Conservation (phyloP, 352 stramenopile genomes). For the Phytophthora nicotianae region DNA sequence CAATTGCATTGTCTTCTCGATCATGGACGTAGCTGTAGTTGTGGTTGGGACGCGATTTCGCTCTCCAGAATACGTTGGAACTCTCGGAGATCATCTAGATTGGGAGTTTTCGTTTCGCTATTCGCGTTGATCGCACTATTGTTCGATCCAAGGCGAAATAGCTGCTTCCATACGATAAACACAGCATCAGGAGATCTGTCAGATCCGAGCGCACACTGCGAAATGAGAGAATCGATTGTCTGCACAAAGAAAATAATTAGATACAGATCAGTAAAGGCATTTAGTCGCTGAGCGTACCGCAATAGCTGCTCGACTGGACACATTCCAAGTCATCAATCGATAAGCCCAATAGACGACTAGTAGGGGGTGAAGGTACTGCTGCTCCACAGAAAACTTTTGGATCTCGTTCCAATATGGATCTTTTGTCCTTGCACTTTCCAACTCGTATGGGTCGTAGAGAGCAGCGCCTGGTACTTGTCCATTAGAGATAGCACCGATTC, state of each 20-base stretch:
- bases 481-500: slow-evolving; percentile 28
- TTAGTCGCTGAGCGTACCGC: slow-evolving; percentile 37
- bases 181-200: slow-evolving; percentile 54
- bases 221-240: slow-evolving; percentile 71
- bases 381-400: slow-evolving; percentile 61
- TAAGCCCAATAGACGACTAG: slow-evolving; percentile 74
- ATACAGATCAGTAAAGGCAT: not conserved
- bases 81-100: slow-evolving; percentile 21
- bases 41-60: slow-evolving; percentile 59
- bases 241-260: slow-evolving; percentile 22
- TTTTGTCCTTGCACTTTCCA: slow-evolving; percentile 72
- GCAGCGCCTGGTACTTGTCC: slow-evolving; percentile 13
- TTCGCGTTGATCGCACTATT: not conserved
- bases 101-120: slow-evolving; percentile 21
- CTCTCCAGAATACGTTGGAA: slow-evolving; percentile 51
- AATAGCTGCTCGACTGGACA: slow-evolving; percentile 61
- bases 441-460: slow-evolving; percentile 65
- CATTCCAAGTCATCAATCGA: slow-evolving; percentile 67
- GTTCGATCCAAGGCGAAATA: slow-evolving; percentile 53
- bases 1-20: slow-evolving; percentile 19
- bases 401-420: slow-evolving; percentile 85
- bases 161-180: slow-evolving; percentile 63
- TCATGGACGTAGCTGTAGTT: slow-evolving; percentile 52
- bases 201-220: slow-evolving; percentile 59
- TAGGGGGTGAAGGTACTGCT: slow-evolving; percentile 68